A percentile compares a stretch with the other conserved stretches of the same genome.
Evolutionary conservation across 257 asterid genomes (phyloP).

Genomic region (Solanum gandarillasii): DNA sequence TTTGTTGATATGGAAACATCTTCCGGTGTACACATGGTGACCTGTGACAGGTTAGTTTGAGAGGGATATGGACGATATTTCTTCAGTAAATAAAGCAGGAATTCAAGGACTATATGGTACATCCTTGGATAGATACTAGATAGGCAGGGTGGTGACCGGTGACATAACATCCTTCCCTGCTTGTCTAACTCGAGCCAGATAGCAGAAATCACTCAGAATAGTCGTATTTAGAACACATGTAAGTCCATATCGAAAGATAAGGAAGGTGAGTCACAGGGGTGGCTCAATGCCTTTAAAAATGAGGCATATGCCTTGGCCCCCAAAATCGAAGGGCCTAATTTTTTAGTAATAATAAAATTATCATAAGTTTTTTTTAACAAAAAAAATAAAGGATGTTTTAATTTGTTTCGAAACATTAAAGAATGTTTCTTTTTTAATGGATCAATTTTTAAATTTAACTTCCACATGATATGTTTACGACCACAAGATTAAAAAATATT

Average conservation of each 20-base stretch:
- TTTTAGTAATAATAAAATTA: too few species aligned
- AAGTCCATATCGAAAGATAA: not conserved
- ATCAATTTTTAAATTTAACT: too few species aligned
- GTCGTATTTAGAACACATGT: not conserved
- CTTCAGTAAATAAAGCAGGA: not conserved
- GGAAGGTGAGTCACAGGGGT: not conserved
- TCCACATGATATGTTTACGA: too few species aligned
- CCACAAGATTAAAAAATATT: too few species aligned
- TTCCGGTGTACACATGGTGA: not conserved
- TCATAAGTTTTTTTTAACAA: too few species aligned
- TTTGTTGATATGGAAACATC: not conserved
- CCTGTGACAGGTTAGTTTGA: not conserved
- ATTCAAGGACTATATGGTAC: not conserved
- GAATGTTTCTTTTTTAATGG: too few species aligned
- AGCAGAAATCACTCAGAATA: not conserved
- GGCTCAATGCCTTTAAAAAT: too few species aligned
- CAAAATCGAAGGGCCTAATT: too few species aligned
- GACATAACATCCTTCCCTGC: not conserved
- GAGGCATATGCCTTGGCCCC: too few species aligned
- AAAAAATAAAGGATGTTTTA: too few species aligned
- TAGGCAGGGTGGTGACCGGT: not conserved
- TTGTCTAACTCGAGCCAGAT: not conserved
- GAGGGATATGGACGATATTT: not conserved
- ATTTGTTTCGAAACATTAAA: too few species aligned
- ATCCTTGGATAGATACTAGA: not conserved